Conservation (phyloP, 1,139 yeast genomes). For the Meyerozyma elateridarum region DNA sequence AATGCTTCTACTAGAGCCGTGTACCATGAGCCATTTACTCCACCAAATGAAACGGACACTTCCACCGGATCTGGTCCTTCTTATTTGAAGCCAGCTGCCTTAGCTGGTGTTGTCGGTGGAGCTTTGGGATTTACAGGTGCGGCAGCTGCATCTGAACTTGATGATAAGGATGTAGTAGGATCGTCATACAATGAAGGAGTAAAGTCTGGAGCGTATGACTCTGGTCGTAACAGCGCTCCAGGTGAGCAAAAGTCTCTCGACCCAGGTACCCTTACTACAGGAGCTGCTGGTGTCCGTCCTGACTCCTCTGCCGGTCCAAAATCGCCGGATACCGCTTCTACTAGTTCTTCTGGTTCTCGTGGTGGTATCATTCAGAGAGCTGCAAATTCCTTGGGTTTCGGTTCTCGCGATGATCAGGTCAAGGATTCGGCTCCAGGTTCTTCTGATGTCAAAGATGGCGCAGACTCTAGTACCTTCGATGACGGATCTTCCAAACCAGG, state of each 20-base stretch:
- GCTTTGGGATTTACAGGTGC: slow-evolving; percentile 13
- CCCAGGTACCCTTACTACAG: background rate
- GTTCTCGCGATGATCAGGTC: slow-evolving; percentile 8
- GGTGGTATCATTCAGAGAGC: slow-evolving; percentile 12
- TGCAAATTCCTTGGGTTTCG: slow-evolving; percentile 12
- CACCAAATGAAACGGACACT: background rate
- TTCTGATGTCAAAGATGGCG: background rate
- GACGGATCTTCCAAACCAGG: slow-evolving; percentile 11
- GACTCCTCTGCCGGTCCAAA: slow-evolving; percentile 1
- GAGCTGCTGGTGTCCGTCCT: no score
- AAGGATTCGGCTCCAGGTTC: background rate
- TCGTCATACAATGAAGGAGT: slow-evolving; percentile 12
- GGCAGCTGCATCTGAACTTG: slow-evolving; percentile 7
- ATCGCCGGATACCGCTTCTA: slow-evolving; percentile 5
- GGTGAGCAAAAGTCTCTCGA: background rate
- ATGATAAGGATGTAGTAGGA: slow-evolving; percentile 11
- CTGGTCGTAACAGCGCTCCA: no score
- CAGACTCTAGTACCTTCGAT: slow-evolving; percentile 1
- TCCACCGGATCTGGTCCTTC: slow-evolving; percentile 6
- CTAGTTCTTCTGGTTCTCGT: slow-evolving; percentile 9
- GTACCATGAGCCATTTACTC: slow-evolving; percentile 12
- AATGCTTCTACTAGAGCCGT: slow-evolving; percentile 17
- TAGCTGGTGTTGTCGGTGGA: slow-evolving; percentile 7
- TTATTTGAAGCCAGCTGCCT: slow-evolving; percentile 6
- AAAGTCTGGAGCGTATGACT: slow-evolving; percentile 15